Conservation (phyloP, 306 rosid species). For the Nissolia schottii region DNA sequence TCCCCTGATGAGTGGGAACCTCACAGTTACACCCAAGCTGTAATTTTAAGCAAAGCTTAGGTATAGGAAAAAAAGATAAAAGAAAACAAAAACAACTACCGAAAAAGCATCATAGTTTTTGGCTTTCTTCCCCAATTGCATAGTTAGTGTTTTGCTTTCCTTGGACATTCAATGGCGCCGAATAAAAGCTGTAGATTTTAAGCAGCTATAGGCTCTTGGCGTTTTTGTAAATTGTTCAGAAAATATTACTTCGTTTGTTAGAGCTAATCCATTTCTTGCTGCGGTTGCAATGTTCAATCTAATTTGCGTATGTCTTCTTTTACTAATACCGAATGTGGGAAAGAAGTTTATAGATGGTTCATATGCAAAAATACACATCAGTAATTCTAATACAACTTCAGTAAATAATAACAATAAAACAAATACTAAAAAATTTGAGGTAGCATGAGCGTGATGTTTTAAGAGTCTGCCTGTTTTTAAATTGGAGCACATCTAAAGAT, state of each 20-base stretch:
- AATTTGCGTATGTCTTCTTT: not conserved
- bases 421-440: no score
- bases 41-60: conserved; percentile 30
- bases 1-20: conserved; percentile 44
- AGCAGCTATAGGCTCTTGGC: conserved; percentile 35
- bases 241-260: conserved; percentile 14
- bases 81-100: not conserved
- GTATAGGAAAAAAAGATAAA: not conserved
- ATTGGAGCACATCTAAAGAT: no score
- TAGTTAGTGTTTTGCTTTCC: conserved; percentile 12
- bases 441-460: no score
- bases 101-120: conserved; percentile 6
- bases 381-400: no score
- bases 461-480: no score
- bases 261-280: conserved; percentile 3
- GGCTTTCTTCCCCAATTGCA: not conserved
- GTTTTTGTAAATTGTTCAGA: conserved; percentile 29
- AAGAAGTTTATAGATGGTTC: no score
- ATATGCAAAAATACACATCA: no score
- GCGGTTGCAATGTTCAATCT: not conserved
- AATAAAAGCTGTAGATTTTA: conserved; percentile 46
- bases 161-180: conserved; percentile 32
- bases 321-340: no score
- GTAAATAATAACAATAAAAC: no score
- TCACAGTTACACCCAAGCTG: conserved; percentile 49